These are phyloP conservation scores for Claviceps quebecensis DNA, from an alignment of 2,329 filamentous ascomycete genomes.

Conservation along the genomic window DNA sequence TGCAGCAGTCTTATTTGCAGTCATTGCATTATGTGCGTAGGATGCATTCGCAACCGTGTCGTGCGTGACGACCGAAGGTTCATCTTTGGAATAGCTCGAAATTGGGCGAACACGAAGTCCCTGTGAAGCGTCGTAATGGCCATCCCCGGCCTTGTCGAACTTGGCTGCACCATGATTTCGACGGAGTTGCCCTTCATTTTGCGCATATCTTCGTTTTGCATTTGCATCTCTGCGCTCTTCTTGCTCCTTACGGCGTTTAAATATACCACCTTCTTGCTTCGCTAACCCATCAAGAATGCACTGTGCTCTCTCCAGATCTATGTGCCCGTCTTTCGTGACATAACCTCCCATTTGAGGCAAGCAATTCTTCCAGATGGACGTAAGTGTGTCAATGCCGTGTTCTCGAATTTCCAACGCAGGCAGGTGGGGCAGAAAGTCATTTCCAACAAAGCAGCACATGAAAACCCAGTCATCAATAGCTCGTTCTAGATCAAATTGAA, in stretches of 20 bases:
- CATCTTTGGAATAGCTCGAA: constrained; percentile 37
- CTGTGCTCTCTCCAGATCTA: constrained; percentile 77
- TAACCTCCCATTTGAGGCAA: constrained; percentile 87
- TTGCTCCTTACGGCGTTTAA: constrained; percentile 70
- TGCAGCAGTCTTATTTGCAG: constrained; percentile 88
- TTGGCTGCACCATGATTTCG: background rate
- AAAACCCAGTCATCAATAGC: constrained; percentile 98
- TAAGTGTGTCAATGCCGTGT: constrained; percentile 90
- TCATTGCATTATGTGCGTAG: constrained; percentile 51
- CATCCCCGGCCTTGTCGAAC: constrained; percentile 13
- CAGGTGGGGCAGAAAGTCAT: constrained; percentile 93
- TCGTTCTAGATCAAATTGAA: constrained; percentile 84
- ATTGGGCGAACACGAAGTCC: constrained; percentile 24
- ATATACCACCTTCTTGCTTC: constrained; percentile 88
- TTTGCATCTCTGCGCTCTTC: constrained; percentile 74
- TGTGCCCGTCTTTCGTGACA: constrained; percentile 85
- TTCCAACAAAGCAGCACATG: constrained; percentile 97
- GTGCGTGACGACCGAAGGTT: constrained; percentile 54
- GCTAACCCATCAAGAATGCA: constrained; percentile 77
- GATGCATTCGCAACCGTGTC: constrained; percentile 74
- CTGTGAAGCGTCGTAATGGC: constrained; percentile 20
- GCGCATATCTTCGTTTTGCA: constrained; percentile 62
- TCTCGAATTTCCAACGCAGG: constrained; percentile 96
- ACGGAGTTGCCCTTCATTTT: constrained; percentile 35
- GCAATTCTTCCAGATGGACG: constrained; percentile 93